These are phyloP conservation scores for Penicillium samsonianum DNA, from an alignment of 495 filamentous ascomycete species.

Conservation along the genomic window DNA sequence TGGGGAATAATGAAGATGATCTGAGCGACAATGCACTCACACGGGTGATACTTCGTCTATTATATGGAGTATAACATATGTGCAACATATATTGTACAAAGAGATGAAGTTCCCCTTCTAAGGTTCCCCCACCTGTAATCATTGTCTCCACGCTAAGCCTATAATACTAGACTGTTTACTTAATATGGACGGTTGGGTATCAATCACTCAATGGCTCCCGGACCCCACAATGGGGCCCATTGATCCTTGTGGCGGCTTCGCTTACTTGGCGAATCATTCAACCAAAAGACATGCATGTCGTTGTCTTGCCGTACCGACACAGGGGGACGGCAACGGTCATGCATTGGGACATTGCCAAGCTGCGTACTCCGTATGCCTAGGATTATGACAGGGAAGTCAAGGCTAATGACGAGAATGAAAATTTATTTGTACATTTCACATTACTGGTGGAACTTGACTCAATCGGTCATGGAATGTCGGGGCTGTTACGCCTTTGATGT, in stretches of 20 bases:
- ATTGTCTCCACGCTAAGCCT: neutral
- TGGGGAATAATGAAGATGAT: neutral
- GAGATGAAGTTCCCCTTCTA: neutral
- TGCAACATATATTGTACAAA: neutral
- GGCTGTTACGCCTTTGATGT: neutral
- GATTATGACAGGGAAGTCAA: neutral
- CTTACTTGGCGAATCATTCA: neutral
- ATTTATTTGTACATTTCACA: neutral
- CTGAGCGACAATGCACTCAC: neutral
- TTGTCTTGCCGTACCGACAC: neutral
- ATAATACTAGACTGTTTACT: slow-evolving; percentile 5
- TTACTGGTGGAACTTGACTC: neutral
- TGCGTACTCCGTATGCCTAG: neutral
- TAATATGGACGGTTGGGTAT: slow-evolving; percentile 2
- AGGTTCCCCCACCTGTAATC: neutral
- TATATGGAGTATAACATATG: neutral
- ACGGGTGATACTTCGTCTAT: neutral
- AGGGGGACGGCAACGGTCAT: slow-evolving; percentile 19
- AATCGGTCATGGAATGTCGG: neutral
- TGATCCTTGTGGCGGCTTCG: neutral
- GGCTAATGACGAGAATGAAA: neutral
- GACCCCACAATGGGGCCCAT: neutral
- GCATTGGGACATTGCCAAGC: slow-evolving; percentile 12
- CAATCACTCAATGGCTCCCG: neutral
- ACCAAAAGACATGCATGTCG: neutral